Evolutionary conservation across 1,139 yeast genomes (phyloP), one percentile per base, ranked within the genome.

Genomic region (Yamadazyma atlantica): DNA sequence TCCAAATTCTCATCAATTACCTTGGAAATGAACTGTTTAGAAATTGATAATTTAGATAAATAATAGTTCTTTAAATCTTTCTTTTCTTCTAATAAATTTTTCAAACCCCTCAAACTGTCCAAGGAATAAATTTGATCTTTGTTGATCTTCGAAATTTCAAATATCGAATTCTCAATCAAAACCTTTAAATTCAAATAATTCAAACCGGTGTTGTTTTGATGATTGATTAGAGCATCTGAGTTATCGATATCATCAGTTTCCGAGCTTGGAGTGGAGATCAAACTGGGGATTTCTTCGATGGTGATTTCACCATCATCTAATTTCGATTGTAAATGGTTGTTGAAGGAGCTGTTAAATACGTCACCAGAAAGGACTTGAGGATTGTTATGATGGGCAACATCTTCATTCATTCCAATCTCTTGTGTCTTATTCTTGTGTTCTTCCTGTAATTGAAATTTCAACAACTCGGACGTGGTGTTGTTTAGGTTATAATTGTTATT

Each of bases 361-460:
- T 39, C 52, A 45, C 42, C 55, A 43, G 32, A n/a, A 12, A 30
- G 36, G 34, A 49, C 51, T 21, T 50, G 46, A 19, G 43, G 38
- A 15, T 40, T 42, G 15, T 15, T 33, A 9, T 30, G 40, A 12
- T 29, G 13, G 12, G 27, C 34, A 11, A 31, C 37, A 15, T 28
- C 30, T n/a, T 23, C n/a, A 34, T 28, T 34, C 11, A 17, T 14
- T 17, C 38, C 43, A 22, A 62, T 45, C 28, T 62, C 69, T 23
- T 46, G 47, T 35, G 63, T 34, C 34, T 60, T 60, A 34, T 45
- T 48, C 30, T 71, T 54, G 42, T 63, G 57, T 44, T 69, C 73
- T 43, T 71, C 73, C 48, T 67, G 73, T 29, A 71, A 57, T 49
- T 70, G 76, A 41, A 69, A 70, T 48, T 69, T 69, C 41, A 71